Conservation (phyloP, 192 early-diverging fungal genomes). For the Umbelopsis isabellina region DNA sequence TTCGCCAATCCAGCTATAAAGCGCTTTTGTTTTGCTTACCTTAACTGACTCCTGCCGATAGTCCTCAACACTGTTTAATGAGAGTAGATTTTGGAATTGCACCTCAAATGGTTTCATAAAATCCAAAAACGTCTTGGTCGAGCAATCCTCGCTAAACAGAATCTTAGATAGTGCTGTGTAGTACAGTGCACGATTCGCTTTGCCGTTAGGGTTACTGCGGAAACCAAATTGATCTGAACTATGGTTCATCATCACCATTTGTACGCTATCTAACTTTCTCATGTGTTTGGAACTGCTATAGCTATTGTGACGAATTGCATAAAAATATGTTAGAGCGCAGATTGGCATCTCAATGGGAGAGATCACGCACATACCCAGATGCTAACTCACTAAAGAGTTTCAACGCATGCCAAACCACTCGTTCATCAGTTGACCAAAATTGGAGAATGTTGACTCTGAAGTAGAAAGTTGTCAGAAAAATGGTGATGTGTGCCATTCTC, state of each 20-base stretch:
- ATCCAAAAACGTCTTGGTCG: slow-evolving; percentile 62
- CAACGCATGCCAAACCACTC: slow-evolving; percentile 66
- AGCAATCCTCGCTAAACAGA: slow-evolving; percentile 70
- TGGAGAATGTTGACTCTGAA: slow-evolving; percentile 64
- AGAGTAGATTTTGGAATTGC: slow-evolving; percentile 55
- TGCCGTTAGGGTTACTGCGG: slow-evolving; percentile 60
- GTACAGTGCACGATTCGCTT: slow-evolving; percentile 68
- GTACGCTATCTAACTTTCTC: slow-evolving; percentile 72
- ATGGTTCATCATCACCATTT: slow-evolving; percentile 74
- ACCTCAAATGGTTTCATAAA: slow-evolving; percentile 75
- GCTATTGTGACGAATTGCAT: slow-evolving; percentile 33
- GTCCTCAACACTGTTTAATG: slow-evolving; percentile 54
- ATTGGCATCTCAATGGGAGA: too few relatives aligned
- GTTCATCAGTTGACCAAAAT: slow-evolving; percentile 57
- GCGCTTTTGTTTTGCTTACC: slow-evolving; percentile 17
- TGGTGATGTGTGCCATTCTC: neutral
- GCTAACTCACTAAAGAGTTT: slow-evolving; percentile 79
- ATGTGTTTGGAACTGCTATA: slow-evolving; percentile 79
- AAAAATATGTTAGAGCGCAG: neutral
- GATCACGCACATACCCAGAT: slow-evolving; percentile 35
- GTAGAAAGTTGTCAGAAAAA: slow-evolving; percentile 43
- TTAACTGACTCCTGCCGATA: slow-evolving; percentile 57
- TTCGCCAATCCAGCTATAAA: neutral
- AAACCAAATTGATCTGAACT: slow-evolving; percentile 74
- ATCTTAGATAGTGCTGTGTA: slow-evolving; percentile 80